Base-by-base conservation (phyloP, 2,329 filamentous ascomycete genomes). In the Paramyrothecium roridum region DNA sequence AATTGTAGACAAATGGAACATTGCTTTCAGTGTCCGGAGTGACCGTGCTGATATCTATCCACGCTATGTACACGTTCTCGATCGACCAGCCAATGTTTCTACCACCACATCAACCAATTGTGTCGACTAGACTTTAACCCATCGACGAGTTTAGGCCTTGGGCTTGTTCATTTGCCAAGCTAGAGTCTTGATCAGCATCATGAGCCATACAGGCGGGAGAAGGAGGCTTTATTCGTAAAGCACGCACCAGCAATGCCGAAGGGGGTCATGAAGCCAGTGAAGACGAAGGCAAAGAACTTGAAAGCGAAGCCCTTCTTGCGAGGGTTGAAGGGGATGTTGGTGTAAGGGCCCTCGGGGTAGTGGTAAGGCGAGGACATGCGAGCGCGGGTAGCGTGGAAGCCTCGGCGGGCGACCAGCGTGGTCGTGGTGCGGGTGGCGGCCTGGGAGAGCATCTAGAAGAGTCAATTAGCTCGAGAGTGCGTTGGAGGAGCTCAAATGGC, bases 291-390 rank as follows among this genome's bases (percentile, higher is more conserved):
- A 89, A 91, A 96, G 87, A 89, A 99, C 77, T 88, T 83, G 66
- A 91, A 60, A 63, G 80, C 84, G 75, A 99, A 99, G 79, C 83
- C 89, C 79, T 87, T 90, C 73, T 87, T 93, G 80, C 91, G 83
- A 65, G 95, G 90, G 84, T 99, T 96, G 87, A 99, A 99, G 64
- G 95, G 95, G 64, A 99, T 79, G 85, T 97, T 98, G 82, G 84
- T 88, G 78, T 91, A 89, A 70, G 93, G 90, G 63, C 93, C 95
- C 82, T 98, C 93, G 67, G 93, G 89, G 82, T 99, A 99, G 84
- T 99, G 95, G 88, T 96, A 97, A 62, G 93, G 93, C 73, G 91
- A 96, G 68, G 82, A 85, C 73, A 96, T 80, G 76, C 90, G 91
- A 73, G 89, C 78, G 71, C 91, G 90, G 74, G 93, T 96, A 70